phyloP scores from a whole-genome alignment of 2,329 filamentous ascomycete species.

The Aspergillus ochraceus region DNA sequence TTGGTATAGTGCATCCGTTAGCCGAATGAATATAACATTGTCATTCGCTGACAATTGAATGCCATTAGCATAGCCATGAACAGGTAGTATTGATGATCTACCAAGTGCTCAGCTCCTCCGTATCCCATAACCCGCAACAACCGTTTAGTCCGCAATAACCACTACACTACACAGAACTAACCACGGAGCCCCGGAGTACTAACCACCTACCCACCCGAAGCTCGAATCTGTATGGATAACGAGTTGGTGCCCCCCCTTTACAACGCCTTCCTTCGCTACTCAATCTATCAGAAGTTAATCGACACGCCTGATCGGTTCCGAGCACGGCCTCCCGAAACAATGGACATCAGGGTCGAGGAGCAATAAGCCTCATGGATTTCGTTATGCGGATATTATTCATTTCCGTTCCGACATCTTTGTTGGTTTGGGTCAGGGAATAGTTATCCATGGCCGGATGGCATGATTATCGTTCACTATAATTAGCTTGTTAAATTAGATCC shows the following conservation, averaged over 20 bases:
- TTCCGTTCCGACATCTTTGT: not conserved
- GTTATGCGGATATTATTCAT: not conserved
- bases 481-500: not conserved
- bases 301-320: constrained; percentile 16
- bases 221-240: not conserved
- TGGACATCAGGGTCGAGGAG: not conserved
- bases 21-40: not conserved
- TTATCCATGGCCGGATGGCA: not conserved
- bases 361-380: not conserved
- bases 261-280: not conserved
- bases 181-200: not conserved
- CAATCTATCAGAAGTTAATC: constrained; percentile 15
- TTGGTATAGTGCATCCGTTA: not conserved
- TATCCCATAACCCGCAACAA: no score
- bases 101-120: no score
- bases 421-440: not conserved
- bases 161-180: no score
- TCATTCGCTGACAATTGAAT: not conserved
- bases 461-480: not conserved
- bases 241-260: not conserved
- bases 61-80: not conserved
- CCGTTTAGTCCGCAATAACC: no score
- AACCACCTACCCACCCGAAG: not conserved
- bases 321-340: constrained; percentile 11
- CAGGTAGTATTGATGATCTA: not conserved